A percentile compares a stretch with the other conserved stretches of the same genome.
Evolutionary conservation across 2,329 filamentous ascomycete genomes (phyloP).

Genomic region (Sporothrix humicola): DNA sequence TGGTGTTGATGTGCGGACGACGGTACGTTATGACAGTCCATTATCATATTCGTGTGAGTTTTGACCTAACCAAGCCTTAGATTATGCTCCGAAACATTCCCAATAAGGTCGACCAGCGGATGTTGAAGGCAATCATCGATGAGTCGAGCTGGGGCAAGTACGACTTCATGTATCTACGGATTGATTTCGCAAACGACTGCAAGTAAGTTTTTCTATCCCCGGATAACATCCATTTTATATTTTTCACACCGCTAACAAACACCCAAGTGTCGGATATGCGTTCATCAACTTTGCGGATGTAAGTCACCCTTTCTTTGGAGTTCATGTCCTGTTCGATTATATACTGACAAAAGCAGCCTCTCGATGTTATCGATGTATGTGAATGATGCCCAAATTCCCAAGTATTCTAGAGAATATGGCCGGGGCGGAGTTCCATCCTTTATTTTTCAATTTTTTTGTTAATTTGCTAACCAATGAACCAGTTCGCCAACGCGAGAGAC

Average conservation of each 20-base stretch:
- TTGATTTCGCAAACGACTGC: slow-evolving; percentile 84
- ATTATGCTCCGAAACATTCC: slow-evolving; percentile 97
- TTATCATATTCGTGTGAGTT: neutral
- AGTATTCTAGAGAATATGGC: no score
- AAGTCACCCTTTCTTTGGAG: slow-evolving; percentile 45
- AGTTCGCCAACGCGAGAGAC: slow-evolving; percentile 74
- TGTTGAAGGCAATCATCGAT: slow-evolving; percentile 81
- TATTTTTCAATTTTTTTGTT: neutral
- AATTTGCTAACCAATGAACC: slow-evolving; percentile 40
- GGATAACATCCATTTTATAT: neutral
- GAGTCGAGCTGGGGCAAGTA: slow-evolving; percentile 80
- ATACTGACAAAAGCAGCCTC: slow-evolving; percentile 55
- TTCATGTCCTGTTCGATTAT: neutral
- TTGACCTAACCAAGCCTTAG: slow-evolving; percentile 48
- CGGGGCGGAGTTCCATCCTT: neutral
- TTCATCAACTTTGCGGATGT: slow-evolving; percentile 94
- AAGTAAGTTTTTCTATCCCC: slow-evolving; percentile 62
- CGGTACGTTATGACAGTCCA: slow-evolving; percentile 55
- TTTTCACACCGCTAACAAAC: slow-evolving; percentile 39
- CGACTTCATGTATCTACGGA: slow-evolving; percentile 94
- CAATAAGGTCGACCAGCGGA: slow-evolving; percentile 80
- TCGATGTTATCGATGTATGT: slow-evolving; percentile 73
- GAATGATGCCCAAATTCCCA: neutral
- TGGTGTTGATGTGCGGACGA: slow-evolving; percentile 76
- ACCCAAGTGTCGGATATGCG: slow-evolving; percentile 85